Percentiles rank a stretch among this genome's conserved stretches.
phyloP scores from a whole-genome alignment of 495 filamentous ascomycete species.

The Oleoguttula mirabilis region DNA sequence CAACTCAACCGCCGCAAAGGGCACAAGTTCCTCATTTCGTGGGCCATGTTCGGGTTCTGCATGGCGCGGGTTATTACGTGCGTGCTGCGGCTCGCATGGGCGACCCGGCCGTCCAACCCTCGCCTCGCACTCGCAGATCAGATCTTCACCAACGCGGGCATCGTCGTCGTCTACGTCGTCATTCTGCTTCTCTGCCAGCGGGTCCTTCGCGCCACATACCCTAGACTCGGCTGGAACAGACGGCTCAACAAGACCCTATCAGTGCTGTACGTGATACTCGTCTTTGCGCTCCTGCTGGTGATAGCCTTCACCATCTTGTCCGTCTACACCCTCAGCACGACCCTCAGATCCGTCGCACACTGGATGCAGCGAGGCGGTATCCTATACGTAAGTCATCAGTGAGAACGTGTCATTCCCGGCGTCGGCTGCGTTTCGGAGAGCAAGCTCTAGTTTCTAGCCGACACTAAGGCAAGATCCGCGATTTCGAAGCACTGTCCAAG shows the following conservation, averaged over 20 bases:
- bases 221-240: conserved; percentile 23
- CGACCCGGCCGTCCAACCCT: conserved; percentile 35
- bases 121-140: conserved; percentile 55
- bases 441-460: too few relatives aligned
- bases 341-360: conserved; percentile 16
- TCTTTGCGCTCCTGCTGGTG: conserved; percentile 13
- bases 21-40: conserved; percentile 54
- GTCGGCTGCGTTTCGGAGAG: neutral
- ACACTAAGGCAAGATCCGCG: too few relatives aligned
- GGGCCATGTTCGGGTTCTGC: conserved; percentile 42
- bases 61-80: conserved; percentile 56
- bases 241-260: conserved; percentile 4
- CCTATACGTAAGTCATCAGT: too few relatives aligned
- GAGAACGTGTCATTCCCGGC: neutral
- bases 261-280: conserved; percentile 20
- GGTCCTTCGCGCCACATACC: conserved; percentile 26
- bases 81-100: conserved; percentile 52
- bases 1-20: conserved; percentile 42
- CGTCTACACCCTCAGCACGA: conserved; percentile 22
- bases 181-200: conserved; percentile 28
- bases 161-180: conserved; percentile 27
- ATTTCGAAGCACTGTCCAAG: too few relatives aligned
- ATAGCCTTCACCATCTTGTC: conserved; percentile 18
- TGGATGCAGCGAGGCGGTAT: conserved; percentile 17
- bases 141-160: conserved; percentile 35